Evolutionary conservation across 352 stramenopile genomes (phyloP), one percentile per base, ranked within the genome.

Genomic region (Phytophthora sp.): DNA sequence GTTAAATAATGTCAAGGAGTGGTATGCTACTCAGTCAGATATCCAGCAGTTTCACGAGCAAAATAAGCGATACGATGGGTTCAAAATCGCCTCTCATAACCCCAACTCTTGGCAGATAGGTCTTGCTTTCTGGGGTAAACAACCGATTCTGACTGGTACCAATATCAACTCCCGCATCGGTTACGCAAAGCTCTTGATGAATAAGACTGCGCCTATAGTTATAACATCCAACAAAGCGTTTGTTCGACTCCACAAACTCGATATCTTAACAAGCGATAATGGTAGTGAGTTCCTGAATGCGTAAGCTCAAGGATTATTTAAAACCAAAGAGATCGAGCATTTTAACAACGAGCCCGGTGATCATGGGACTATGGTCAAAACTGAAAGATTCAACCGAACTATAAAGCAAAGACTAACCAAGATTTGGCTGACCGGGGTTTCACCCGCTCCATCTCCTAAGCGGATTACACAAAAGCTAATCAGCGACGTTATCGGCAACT

Each of bases 61-160:
- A n/a, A 21, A 26, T 16, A 54, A 39, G 18, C 42, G 20, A 21
- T 33, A 33, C 11, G 42, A 50, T 31, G 21, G 24, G 21, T 50
- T 50, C 42, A 30, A 31, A 4, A 50, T 50, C 11, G 23, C 42
- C 1, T 33, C 21, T 4, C 21, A 50, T 13, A 50, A 50, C 23
- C 42, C 21, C 1, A 33, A 33, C 20, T 50, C 42, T 33, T 50
- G 42, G 42, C 42, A 50, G 21, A 50, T 50, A 9, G 42, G 33
- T 31, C 24, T 50, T 2, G 23, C 0, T 0, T 31, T 50, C 11
- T 50, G 42, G 42, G 42, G 20, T 7, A 45, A 45, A n/a, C n/a
- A n/a, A n/a, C n/a, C n/a, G n/a, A n/a, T n/a, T n/a, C n/a, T n/a
- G n/a, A n/a, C n/a, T n/a, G 3, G 7, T 6, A 24, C 18, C 38